A percentile compares a stretch with the other conserved stretches of the same genome.
Evolutionary conservation across 805 yeast species (phyloP).

Genomic region (Kluyveromyces nonfermentans): DNA sequence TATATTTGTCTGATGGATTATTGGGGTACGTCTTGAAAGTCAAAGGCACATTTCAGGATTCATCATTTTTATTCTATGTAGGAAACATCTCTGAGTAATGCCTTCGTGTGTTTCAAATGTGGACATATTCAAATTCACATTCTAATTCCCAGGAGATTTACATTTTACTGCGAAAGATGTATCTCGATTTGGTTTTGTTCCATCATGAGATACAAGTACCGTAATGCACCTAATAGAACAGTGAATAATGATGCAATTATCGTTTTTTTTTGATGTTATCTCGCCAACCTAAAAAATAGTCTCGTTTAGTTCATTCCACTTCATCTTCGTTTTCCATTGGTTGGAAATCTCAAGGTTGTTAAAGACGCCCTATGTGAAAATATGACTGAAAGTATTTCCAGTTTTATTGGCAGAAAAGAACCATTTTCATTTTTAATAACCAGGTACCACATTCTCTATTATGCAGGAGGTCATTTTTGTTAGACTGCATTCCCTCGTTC

Average conservation of each 20-base stretch:
- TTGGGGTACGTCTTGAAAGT: too few relatives aligned
- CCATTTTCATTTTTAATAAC: not conserved
- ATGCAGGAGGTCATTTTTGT: not conserved
- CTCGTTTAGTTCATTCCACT: not conserved
- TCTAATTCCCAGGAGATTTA: not conserved
- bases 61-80: too few relatives aligned
- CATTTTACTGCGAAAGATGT: not conserved
- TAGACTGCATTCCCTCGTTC: constrained; percentile 1
- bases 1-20: too few relatives aligned
- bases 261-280: too few relatives aligned
- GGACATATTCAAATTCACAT: not conserved
- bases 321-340: not conserved
- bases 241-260: too few relatives aligned
- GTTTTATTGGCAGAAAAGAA: not conserved
- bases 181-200: not conserved
- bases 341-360: not conserved
- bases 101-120: not conserved
- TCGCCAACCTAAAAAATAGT: not conserved
- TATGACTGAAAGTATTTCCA: constrained; percentile 1
- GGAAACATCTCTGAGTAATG: too few relatives aligned
- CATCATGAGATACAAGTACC: not conserved
- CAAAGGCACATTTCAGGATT: too few relatives aligned
- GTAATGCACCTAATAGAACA: not conserved
- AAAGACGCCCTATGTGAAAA: not conserved
- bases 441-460: constrained; percentile 1